Evolutionary conservation across 345 rosid genomes (phyloP), one percentile per base, ranked within the genome.

Genomic region (Eucalyptus polybractea): DNA sequence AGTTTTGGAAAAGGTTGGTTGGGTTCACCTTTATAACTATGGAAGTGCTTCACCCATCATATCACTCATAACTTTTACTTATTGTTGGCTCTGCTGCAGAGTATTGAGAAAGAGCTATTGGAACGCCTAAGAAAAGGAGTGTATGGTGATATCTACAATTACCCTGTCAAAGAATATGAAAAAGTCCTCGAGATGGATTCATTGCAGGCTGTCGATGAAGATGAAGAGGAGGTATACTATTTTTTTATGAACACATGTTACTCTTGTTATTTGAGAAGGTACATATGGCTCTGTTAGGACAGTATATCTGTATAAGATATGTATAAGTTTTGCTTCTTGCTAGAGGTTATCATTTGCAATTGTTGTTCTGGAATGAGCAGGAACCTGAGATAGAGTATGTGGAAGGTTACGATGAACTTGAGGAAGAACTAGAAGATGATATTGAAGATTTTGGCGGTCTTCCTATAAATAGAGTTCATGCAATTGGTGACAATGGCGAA

Each of bases 401-500:
- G 88, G 98, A 97, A 92, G 97, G 95, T 45, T 92, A 91, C 90
- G 96, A 95, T 69, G 99, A 93, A 62, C 95, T 96, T 54, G 98
- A 95, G 88, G 97, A 93, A 89, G 99, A 96, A 90, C 97, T 96
- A 89, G 99, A 96, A 90, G 97, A 96, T 31, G 99, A 97, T 88
- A 97, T 97, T 44, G 99, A 97, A 96, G 98, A 97, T 91, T 94
- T 95, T 88, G 93, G 87, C 87, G 93, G 93, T 85, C 67, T 93
- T 87, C 92, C 91, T 67, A 86, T 93, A 7, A 91, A 90, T 2
- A 88, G 92, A 67, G 40, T 91, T 69, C 90, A 44, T 89, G 58
- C 88, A 76, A 92, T 90, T 89, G 92, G 80, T 45, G 93, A 90
- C 80, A 88, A 92, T 90, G 95, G 94, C 92, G 93, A 90, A 87